A percentile compares a stretch with the other conserved stretches of the same genome.
phyloP scores from a whole-genome alignment of 257 asterid species.

The Lantana camara region DNA sequence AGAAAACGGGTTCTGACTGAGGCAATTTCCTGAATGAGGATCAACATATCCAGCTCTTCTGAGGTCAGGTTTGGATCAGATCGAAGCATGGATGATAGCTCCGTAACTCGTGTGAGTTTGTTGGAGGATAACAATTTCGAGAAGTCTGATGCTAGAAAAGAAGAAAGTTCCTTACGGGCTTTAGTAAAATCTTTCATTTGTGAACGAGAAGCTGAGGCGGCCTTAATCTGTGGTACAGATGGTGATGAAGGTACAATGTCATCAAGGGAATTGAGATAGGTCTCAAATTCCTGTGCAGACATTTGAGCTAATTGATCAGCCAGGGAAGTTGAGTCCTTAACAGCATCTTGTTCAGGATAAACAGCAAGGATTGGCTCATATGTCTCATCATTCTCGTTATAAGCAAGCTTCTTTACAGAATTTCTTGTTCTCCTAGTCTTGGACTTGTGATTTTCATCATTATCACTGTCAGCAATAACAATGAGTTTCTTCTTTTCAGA shows the following conservation, averaged over 20 bases:
- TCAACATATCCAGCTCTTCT: conserved; percentile 35
- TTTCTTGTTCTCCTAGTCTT: conserved; percentile 21
- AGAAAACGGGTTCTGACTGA: conserved; percentile 23
- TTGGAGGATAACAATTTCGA: conserved; percentile 30
- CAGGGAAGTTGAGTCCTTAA: conserved; percentile 15
- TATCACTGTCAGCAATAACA: too few relatives aligned
- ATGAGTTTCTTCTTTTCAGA: too few relatives aligned
- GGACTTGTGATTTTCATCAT: neutral
- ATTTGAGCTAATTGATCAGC: conserved; percentile 20
- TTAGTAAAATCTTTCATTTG: conserved; percentile 23
- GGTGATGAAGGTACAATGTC: conserved; percentile 31
- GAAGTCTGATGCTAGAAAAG: conserved; percentile 39
- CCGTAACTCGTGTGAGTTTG: conserved; percentile 25
- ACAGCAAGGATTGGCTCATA: neutral
- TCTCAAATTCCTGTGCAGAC: conserved; percentile 37
- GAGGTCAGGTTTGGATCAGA: conserved; percentile 37
- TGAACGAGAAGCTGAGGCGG: neutral
- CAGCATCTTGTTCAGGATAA: neutral
- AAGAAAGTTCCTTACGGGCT: conserved; percentile 33
- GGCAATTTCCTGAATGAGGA: conserved; percentile 39
- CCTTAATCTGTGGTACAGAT: conserved; percentile 1
- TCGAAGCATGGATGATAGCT: conserved; percentile 35
- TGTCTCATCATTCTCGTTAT: neutral
- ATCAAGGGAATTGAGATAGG: conserved; percentile 45
- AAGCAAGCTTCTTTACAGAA: neutral